These are phyloP conservation scores for Fusarium sp. DNA, from an alignment of 2,329 filamentous ascomycete species.

Conservation along the genomic window DNA sequence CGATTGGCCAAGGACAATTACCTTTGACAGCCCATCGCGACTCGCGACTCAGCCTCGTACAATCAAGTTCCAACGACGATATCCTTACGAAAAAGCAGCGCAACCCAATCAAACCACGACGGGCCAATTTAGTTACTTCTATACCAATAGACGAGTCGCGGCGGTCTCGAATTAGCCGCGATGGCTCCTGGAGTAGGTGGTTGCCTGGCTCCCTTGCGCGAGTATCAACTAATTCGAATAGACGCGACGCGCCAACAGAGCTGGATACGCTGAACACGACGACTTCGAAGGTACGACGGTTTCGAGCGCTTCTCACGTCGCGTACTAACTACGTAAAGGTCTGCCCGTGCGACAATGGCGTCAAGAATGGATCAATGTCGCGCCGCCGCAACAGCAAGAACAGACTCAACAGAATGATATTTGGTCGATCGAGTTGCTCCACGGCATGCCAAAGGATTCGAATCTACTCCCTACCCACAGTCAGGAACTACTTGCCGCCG, in stretches of 20 bases:
- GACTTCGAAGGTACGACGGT: constrained; percentile 69
- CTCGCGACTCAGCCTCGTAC: constrained; percentile 48
- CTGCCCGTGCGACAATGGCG: constrained; percentile 94
- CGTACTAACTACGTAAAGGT: constrained; percentile 65
- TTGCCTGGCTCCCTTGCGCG: constrained; percentile 27
- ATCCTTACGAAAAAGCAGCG: constrained; percentile 19
- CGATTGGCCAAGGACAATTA: constrained; percentile 44
- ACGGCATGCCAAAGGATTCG: constrained; percentile 88
- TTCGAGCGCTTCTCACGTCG: constrained; percentile 2
- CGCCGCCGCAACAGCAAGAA: constrained; percentile 76
- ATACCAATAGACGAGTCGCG: constrained; percentile 6
- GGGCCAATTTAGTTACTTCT: constrained; percentile 4
- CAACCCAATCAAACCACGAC: constrained; percentile 16
- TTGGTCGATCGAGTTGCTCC: constrained; percentile 82
- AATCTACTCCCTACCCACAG: constrained; percentile 83
- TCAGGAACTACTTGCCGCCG: constrained; percentile 85
- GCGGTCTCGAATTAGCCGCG: constrained; percentile 26
- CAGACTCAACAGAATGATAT: constrained; percentile 74
- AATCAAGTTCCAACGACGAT: constrained; percentile 25
- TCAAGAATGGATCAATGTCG: constrained; percentile 77
- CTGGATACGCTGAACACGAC: constrained; percentile 72
- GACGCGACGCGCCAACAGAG: constrained; percentile 71
- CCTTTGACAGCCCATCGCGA: constrained; percentile 30
- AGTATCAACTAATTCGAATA: constrained; percentile 51
- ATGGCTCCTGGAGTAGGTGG: constrained; percentile 61